A percentile compares a stretch with the other conserved stretches of the same genome.
Conservation (phyloP, 176 grass and related monocot species). For the Thalia dealbata region DNA sequence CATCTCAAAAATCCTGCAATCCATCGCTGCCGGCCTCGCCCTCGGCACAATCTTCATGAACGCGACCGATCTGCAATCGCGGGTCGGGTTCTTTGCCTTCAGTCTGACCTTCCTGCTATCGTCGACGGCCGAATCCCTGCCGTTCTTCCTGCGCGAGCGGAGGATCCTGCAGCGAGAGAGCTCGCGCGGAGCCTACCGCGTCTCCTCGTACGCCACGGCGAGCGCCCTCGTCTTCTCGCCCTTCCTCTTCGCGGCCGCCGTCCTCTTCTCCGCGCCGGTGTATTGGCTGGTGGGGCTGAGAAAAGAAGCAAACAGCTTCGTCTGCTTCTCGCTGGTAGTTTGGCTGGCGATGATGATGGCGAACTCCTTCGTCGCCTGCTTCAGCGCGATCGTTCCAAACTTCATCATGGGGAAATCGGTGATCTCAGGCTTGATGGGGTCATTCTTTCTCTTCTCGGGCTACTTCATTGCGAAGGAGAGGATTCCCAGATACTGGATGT, state of each 20-base stretch:
- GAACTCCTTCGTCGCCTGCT: slow-evolving; percentile 68
- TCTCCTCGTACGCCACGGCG: slow-evolving; percentile 65
- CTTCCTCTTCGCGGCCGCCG: slow-evolving; percentile 49
- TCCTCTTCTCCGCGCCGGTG: slow-evolving; percentile 58
- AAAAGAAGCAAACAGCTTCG: slow-evolving; percentile 39
- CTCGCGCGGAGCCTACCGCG: slow-evolving; percentile 68
- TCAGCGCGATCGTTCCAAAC: slow-evolving; percentile 67
- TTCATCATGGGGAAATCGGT: slow-evolving; percentile 91
- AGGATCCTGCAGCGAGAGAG: slow-evolving; percentile 70
- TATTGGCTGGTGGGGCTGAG: slow-evolving; percentile 80
- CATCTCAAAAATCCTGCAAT: slow-evolving; percentile 54
- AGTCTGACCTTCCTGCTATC: slow-evolving; percentile 82
- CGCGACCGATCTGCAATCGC: slow-evolving; percentile 44
- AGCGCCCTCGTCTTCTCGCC: slow-evolving; percentile 60
- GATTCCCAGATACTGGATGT: slow-evolving; percentile 86
- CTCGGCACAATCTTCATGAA: slow-evolving; percentile 75
- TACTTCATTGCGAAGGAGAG: slow-evolving; percentile 69
- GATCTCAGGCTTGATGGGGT: slow-evolving; percentile 59
- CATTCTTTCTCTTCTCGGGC: slow-evolving; percentile 98
- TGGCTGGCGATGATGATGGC: slow-evolving; percentile 91
- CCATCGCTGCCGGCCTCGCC: slow-evolving; percentile 34
- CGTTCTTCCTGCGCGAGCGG: slow-evolving; percentile 79
- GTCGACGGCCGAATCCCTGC: slow-evolving; percentile 69
- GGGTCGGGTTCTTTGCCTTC: slow-evolving; percentile 90
- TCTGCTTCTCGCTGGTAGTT: slow-evolving; percentile 73